Base-by-base conservation (phyloP, 2,329 filamentous ascomycete species). In the Trichophyton schoenleinii region DNA sequence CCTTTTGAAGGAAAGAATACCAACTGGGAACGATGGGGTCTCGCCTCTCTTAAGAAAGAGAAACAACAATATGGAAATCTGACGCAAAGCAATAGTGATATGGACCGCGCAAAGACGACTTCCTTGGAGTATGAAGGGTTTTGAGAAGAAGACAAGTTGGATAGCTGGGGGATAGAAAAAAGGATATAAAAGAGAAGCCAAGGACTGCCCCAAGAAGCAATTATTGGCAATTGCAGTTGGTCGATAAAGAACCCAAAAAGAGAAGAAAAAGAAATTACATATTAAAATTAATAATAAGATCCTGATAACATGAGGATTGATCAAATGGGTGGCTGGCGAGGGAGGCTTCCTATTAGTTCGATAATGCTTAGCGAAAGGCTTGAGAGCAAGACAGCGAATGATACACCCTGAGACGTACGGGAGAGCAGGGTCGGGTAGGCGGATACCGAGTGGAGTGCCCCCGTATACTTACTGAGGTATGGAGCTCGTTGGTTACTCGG, bases 301-400 rank as follows among this genome's bases (percentile, higher is more conserved):
- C 18, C 18, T 53, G 18, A 25, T 53, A 25, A 25, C 18, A n/a
- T 13, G 49, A 53, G 15, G 22, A 53, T 34, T 53, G 49, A 25
- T 34, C 49, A 53, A 52, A 38, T 9, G 15, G 41, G 49, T 53
- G 49, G 49, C 49, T 20, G 20, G 22, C 22, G 49, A 25, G 49
- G 49, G 49, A 53, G 22, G 4, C 49, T 31, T 53, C 49, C 49
- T 34, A 53, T 53, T 53, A 53, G 49, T 34, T 53, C 28, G 13
- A 53, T 25, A 53, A 31, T 53, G 49, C 49, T 53, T 53, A 53
- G 49, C 28, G 49, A 34, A 53, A 53, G 49, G 49, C 49, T 53
- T 53, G 49, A 53, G 49, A n/a, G 49, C 49, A 53, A 8, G 22
- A 34, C 49, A 25, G 22, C 49, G 13, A 53, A 53, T 53, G 28